Evolutionary conservation across 768 basidiomycete genomes (phyloP), one percentile per base, ranked within the genome.

Genomic region (Crassisporium funariophilum): DNA sequence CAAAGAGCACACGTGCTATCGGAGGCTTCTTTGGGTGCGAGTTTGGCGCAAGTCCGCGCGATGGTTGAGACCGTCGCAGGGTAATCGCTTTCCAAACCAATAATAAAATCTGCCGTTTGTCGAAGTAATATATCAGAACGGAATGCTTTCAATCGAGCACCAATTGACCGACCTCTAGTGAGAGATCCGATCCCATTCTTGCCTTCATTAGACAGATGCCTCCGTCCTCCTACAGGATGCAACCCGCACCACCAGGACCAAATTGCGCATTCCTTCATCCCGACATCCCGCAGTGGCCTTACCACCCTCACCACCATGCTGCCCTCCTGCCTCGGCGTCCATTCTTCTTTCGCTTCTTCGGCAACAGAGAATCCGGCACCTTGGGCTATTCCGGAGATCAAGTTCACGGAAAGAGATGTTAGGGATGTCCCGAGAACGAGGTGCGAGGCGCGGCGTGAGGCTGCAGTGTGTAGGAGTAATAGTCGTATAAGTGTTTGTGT

Each of bases 11-110:
- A 92, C 5, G 54, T 58, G 0, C 69, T 72, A 6, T 65, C 64
- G 0, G 80, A 67, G 2, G 65, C 70, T 43, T 77, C 68, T 60
- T 86, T 91, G 0, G 91, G 82, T 7, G 82, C 75, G 20, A 93
- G 65, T 64, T 93, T 93, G 4, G 76, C 82, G 57, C 87, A 89
- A 1, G 91, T 92, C 25, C 86, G 79, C 17, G 82, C 82, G 40
- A 93, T 87, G 0, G 91, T 83, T 6, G 88, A 91, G 9, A 92
- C 91, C 0, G 91, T 93, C 0, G 90, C 89, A 3, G 91, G 91
- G 61, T 86, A 93, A 61, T 91, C 84, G 41, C 76, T 80, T 65
- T 93, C 91, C 21, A 93, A 61, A 2, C 88, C 84, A 15, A 86
- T 66, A 46, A 93, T 88, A 55, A 92, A 93, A 61, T 84, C 91